Percentiles rank a stretch among this genome's conserved stretches.
phyloP scores from a whole-genome alignment of 1,284 basidiomycete genomes.

The Leccinum solheimii region DNA sequence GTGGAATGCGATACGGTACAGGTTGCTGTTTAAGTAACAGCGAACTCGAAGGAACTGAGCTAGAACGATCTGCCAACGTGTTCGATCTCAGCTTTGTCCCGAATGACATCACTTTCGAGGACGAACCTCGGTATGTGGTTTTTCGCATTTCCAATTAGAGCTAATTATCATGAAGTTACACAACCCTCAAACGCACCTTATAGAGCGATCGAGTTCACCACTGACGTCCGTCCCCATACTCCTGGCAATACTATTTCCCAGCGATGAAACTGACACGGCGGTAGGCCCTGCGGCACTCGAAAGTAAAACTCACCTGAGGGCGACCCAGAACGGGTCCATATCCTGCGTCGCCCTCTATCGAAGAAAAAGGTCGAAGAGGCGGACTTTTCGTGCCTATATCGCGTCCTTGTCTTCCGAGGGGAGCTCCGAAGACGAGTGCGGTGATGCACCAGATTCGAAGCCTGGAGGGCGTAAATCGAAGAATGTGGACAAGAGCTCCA shows the following conservation, averaged over 20 bases:
- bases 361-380: slow-evolving; percentile 86
- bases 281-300: slow-evolving; percentile 96
- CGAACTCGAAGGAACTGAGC: slow-evolving; percentile 90
- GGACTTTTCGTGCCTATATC: slow-evolving; percentile 83
- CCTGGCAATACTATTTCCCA: background rate
- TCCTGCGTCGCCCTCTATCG: slow-evolving; percentile 79
- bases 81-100: slow-evolving; percentile 95
- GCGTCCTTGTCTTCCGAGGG: slow-evolving; percentile 68
- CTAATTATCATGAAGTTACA: slow-evolving; percentile 55
- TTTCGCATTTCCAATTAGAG: slow-evolving; percentile 17
- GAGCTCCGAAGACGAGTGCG: slow-evolving; percentile 43
- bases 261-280: slow-evolving; percentile 1
- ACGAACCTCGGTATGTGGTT: slow-evolving; percentile 62
- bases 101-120: slow-evolving; percentile 88
- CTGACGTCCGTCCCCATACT: slow-evolving; percentile 64
- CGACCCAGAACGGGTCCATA: slow-evolving; percentile 82
- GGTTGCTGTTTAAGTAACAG: slow-evolving; percentile 67
- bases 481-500: slow-evolving; percentile 30
- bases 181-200: slow-evolving; percentile 67
- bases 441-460: background rate
- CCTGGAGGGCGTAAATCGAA: background rate
- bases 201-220: slow-evolving; percentile 89
- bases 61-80: slow-evolving; percentile 96
- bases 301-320: slow-evolving; percentile 98
- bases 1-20: slow-evolving; percentile 84